These are phyloP conservation scores for Camelina sativa DNA, from an alignment of 345 rosid species.

Conservation along the genomic window DNA sequence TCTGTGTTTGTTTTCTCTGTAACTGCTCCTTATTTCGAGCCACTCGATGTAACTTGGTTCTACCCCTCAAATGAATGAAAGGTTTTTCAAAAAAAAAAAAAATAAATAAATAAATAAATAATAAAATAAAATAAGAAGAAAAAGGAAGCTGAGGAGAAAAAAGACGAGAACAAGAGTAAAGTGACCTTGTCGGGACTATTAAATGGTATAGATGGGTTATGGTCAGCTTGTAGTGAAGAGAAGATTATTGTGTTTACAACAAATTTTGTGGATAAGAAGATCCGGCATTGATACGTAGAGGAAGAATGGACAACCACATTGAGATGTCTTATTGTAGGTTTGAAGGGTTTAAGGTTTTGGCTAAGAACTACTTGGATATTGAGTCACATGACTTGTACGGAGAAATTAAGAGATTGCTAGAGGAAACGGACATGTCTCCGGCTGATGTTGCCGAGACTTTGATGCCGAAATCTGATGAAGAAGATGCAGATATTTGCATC, in stretches of 20 bases:
- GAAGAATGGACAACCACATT: conserved; percentile 53
- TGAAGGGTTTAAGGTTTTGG: conserved; percentile 49
- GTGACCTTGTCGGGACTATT: conserved; percentile 51
- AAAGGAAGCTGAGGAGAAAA: conserved; percentile 16
- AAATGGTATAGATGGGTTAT: conserved; percentile 50
- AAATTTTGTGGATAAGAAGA: conserved; percentile 47
- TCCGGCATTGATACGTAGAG: conserved; percentile 46
- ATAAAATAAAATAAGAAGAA: too few species aligned
- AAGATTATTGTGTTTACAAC: conserved; percentile 51
- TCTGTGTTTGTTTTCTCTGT: too few species aligned
- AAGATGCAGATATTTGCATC: conserved; percentile 40
- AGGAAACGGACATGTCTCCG: conserved; percentile 41
- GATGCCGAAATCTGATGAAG: conserved; percentile 48
- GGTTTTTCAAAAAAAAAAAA: neutral
- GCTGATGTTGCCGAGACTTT: conserved; percentile 53
- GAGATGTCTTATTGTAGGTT: conserved; percentile 47
- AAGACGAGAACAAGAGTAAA: conserved; percentile 16
- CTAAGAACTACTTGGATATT: conserved; percentile 49
- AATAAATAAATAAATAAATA: too few species aligned
- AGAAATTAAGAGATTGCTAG: conserved; percentile 33
- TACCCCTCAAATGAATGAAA: too few species aligned
- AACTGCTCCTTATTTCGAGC: too few species aligned
- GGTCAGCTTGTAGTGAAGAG: conserved; percentile 53
- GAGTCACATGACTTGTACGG: conserved; percentile 41
- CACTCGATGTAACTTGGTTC: too few species aligned